phyloP scores from a whole-genome alignment of 345 rosid species.

The Iberis pinnata region DNA sequence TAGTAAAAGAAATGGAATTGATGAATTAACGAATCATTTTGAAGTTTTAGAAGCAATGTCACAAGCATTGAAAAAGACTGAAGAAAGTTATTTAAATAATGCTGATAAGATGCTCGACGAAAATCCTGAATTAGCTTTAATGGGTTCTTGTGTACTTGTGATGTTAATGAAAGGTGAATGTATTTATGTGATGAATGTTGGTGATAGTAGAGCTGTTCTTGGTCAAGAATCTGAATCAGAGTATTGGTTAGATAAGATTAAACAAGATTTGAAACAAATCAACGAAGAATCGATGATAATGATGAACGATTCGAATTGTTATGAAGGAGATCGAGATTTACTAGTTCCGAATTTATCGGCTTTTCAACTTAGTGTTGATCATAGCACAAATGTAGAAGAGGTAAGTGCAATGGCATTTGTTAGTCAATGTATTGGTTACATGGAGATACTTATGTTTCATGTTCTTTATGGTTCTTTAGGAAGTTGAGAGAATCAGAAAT shows the following conservation, averaged over 20 bases:
- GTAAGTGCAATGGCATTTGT: slow-evolving; percentile 38
- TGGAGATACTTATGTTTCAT: neutral
- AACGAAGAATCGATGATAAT: slow-evolving; percentile 70
- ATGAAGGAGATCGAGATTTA: slow-evolving; percentile 32
- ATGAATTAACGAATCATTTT: slow-evolving; percentile 35
- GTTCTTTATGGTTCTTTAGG: slow-evolving; percentile 42
- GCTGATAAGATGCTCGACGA: slow-evolving; percentile 76
- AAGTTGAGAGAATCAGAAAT: slow-evolving; percentile 66
- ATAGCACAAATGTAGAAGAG: slow-evolving; percentile 76
- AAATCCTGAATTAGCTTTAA: slow-evolving; percentile 79
- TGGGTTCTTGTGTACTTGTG: slow-evolving; percentile 93
- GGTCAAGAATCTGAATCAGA: slow-evolving; percentile 69
- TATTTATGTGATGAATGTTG: slow-evolving; percentile 85
- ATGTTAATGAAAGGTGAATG: slow-evolving; percentile 90
- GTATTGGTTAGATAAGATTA: slow-evolving; percentile 58
- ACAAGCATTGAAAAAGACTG: slow-evolving; percentile 64
- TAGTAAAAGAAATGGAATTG: slow-evolving; percentile 24
- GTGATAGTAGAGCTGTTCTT: slow-evolving; percentile 84
- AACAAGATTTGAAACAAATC: slow-evolving; percentile 77
- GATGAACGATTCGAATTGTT: slow-evolving; percentile 54
- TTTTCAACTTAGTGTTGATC: slow-evolving; percentile 73
- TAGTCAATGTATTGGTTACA: neutral
- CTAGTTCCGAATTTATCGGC: slow-evolving; percentile 37
- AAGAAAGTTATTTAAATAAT: slow-evolving; percentile 59
- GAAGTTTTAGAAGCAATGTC: slow-evolving; percentile 78